Percentiles rank a stretch among this genome's conserved stretches.
Conservation (phyloP, 2,329 filamentous ascomycete species). For the Colletotrichum sansevieriae region DNA sequence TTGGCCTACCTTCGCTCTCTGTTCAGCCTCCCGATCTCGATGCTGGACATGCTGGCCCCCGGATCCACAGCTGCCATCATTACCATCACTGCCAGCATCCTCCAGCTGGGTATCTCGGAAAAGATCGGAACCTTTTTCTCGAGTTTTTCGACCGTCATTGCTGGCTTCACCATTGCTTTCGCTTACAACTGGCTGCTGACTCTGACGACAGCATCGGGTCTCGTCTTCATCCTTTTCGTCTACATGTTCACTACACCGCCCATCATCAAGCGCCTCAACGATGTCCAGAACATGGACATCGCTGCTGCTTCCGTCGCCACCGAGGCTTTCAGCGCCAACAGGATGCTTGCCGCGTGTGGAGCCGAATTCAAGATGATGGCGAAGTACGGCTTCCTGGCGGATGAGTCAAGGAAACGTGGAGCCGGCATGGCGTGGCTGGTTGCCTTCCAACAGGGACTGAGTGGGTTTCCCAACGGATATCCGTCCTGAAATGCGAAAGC, state of each 20-base stretch:
- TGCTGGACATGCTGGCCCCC: slow-evolving; percentile 62
- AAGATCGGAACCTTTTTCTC: slow-evolving; percentile 60
- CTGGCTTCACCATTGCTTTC: slow-evolving; percentile 65
- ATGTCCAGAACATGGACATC: slow-evolving; percentile 53
- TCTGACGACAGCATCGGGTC: slow-evolving; percentile 59
- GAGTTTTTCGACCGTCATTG: slow-evolving; percentile 54
- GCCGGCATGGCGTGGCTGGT: slow-evolving; percentile 44
- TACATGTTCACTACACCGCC: slow-evolving; percentile 51
- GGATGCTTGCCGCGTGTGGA: slow-evolving; percentile 59
- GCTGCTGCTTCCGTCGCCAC: slow-evolving; percentile 54
- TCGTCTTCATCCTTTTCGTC: slow-evolving; percentile 56
- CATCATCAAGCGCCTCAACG: slow-evolving; percentile 49
- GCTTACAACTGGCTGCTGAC: slow-evolving; percentile 65
- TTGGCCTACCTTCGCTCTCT: slow-evolving; percentile 62
- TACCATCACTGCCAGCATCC: slow-evolving; percentile 64
- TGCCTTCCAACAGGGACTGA: slow-evolving; percentile 45
- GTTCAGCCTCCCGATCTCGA: slow-evolving; percentile 62
- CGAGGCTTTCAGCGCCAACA: slow-evolving; percentile 56
- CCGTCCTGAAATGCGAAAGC: background rate
- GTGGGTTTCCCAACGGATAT: slow-evolving; percentile 34
- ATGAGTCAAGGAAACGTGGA: slow-evolving; percentile 51
- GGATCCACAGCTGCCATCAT: slow-evolving; percentile 66
- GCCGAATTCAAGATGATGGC: slow-evolving; percentile 52
- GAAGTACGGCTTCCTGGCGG: slow-evolving; percentile 53
- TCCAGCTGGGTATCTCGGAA: slow-evolving; percentile 68